Percentiles rank a stretch among this genome's conserved stretches.
Conservation (phyloP, 1,284 basidiomycete genomes). For the Sanghuangporus sanghuang region DNA sequence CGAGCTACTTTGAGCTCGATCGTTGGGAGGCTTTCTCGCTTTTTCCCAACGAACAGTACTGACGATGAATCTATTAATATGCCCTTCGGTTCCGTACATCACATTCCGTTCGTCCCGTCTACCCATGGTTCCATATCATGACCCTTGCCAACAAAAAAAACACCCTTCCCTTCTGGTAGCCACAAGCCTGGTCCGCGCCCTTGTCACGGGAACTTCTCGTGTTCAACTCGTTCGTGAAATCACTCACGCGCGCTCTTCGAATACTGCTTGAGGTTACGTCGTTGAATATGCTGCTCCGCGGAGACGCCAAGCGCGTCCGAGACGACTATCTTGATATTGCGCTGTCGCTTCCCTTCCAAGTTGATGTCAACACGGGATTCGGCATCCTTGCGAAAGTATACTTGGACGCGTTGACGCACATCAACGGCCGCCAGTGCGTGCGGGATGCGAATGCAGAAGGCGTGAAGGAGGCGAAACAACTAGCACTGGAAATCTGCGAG, state of each 20-base stretch:
- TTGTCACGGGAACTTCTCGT: conserved; percentile 93
- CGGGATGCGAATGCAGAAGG: conserved; percentile 70
- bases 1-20: background rate
- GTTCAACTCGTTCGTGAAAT: conserved; percentile 96
- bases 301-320: conserved; percentile 78
- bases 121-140: background rate
- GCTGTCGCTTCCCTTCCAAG: conserved; percentile 88
- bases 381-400: conserved; percentile 97
- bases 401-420: conserved; percentile 86
- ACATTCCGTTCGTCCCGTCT: conserved; percentile 4
- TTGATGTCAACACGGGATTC: conserved; percentile 96
- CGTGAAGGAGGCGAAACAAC: conserved; percentile 78
- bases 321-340: conserved; percentile 94
- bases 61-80: conserved; percentile 1
- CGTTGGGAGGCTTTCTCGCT: background rate
- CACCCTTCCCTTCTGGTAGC: conserved; percentile 32
- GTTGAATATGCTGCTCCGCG: conserved; percentile 87
- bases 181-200: conserved; percentile 89
- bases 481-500: conserved; percentile 88
- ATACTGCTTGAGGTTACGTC: conserved; percentile 89
- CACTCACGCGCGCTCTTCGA: conserved; percentile 84
- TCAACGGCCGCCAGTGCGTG: conserved; percentile 74
- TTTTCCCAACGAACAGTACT: background rate
- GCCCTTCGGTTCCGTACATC: background rate
- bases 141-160: background rate